phyloP scores from a whole-genome alignment of 371 early-diverging fungal species.

The Mortierella polycephala region DNA sequence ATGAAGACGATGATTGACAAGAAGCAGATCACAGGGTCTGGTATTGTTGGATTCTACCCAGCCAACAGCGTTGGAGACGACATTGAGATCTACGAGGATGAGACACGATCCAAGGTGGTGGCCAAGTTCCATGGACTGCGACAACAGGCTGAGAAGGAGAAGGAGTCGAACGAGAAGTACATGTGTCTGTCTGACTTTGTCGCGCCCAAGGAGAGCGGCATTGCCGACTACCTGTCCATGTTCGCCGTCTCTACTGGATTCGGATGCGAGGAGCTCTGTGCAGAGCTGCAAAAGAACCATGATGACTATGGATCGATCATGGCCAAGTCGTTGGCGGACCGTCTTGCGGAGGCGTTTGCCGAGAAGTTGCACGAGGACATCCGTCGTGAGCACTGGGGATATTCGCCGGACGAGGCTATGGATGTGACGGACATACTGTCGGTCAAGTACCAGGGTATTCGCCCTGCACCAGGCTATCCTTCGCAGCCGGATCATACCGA shows the following conservation, averaged over 20 bases:
- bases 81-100: conserved; percentile 81
- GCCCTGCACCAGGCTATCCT: conserved; percentile 93
- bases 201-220: conserved; percentile 78
- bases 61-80: conserved; percentile 92
- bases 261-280: conserved; percentile 86
- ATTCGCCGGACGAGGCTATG: conserved; percentile 79
- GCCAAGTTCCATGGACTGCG: conserved; percentile 85
- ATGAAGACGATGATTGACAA: conserved; percentile 79
- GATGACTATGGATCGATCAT: conserved; percentile 93
- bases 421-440: conserved; percentile 82
- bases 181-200: conserved; percentile 91
- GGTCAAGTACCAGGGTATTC: conserved; percentile 92
- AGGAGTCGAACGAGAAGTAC: conserved; percentile 83
- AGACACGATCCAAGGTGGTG: conserved; percentile 66
- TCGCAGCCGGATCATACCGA: conserved; percentile 93
- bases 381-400: conserved; percentile 89
- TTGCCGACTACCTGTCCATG: conserved; percentile 88
- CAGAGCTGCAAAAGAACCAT: conserved; percentile 74
- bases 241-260: conserved; percentile 92
- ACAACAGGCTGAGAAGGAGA: conserved; percentile 75
- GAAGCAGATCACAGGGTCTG: conserved; percentile 75
- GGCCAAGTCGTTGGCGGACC: conserved; percentile 94
- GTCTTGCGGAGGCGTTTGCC: conserved; percentile 92
- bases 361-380: conserved; percentile 89
- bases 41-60: conserved; percentile 88